Evolutionary conservation across 306 rosid species (phyloP).

Genomic region (Urtica urens): DNA sequence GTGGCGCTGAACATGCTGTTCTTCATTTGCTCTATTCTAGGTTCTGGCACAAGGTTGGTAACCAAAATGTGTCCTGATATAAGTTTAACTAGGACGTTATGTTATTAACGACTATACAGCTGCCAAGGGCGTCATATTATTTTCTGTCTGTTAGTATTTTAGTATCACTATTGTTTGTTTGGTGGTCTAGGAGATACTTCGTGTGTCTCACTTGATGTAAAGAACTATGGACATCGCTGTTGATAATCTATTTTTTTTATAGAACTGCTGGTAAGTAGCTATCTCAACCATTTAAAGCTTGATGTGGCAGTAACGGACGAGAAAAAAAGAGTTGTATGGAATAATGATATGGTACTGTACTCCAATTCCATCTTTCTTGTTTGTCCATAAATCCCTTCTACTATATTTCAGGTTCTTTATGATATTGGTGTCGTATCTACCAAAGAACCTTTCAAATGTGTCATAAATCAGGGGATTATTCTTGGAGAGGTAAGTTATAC

Average conservation of each 20-base stretch:
- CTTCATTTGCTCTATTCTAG: constrained; percentile 95
- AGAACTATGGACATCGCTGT: background rate
- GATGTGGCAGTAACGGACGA: background rate
- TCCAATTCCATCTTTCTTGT: background rate
- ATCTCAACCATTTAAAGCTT: background rate
- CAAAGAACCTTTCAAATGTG: constrained; percentile 96
- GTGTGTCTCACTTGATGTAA: background rate
- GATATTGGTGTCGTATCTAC: constrained; percentile 88
- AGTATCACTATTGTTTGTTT: constrained; percentile 4
- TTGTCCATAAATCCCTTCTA: constrained; percentile 1
- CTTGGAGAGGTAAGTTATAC: constrained; percentile 76
- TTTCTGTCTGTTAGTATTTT: constrained; percentile 2
- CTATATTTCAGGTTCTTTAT: constrained; percentile 71
- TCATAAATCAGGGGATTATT: constrained; percentile 94
- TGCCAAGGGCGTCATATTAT: too few relatives aligned
- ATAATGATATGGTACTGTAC: background rate
- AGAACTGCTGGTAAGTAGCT: too few relatives aligned
- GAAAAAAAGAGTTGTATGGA: too few relatives aligned
- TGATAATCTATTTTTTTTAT: background rate
- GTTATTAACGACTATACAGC: too few relatives aligned
- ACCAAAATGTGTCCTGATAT: constrained; percentile 8
- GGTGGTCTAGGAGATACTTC: constrained; percentile 12
- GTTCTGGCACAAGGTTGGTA: constrained; percentile 96
- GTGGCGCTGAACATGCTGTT: constrained; percentile 98
- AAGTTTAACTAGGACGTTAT: background rate